Base-by-base conservation (phyloP, 116 monocot genomes). In the Cymodocea nodosa region DNA sequence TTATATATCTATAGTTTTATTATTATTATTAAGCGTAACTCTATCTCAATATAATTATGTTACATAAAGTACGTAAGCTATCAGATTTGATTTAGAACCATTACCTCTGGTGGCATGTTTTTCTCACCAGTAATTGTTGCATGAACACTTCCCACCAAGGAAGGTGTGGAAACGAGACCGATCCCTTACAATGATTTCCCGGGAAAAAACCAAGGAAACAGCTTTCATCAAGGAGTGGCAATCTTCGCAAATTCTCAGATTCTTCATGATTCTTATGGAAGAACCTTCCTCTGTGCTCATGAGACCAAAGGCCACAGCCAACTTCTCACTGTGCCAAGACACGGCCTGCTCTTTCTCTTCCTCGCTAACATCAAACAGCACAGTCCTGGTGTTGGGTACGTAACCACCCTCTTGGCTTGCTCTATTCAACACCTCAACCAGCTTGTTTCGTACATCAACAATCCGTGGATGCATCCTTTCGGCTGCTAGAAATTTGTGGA, bases 261-360 rank as follows among this genome's bases (percentile, higher is more conserved):
- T 82, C 72, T 82, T 82, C 74, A 82, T 74, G 37, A 82, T 75
- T 49, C 74, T 68, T 60, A 82, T 75, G 11, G 71, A 63, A 53
- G 60, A 30, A 48, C 75, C 69, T 40, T 65, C 51, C n/a, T 73
- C 79, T 52, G 70, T 37, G 30, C 52, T 76, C 78, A 83, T 75
- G n/a, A 83, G 66, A 51, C 79, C 83, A 59, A 76, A 83, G 4
- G 73, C 75, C 18, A 83, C 58, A 35, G 79, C 79, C 76, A 83
- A 52, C 76, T 83, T 82, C 75, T 82, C 83, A 49, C 79, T 76
- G 50, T 83, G 83, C 83, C 64, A 74, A 57, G 70, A 66, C 11
- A 83, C 63, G 20, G 83, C 83, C 15, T 79, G 74, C 60, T 79
- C 79, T 59, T 68, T 73, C 70, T 83, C 79, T 62, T 83, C 79